phyloP scores from a whole-genome alignment of 2,329 filamentous ascomycete genomes.

The Amauroascus niger region DNA sequence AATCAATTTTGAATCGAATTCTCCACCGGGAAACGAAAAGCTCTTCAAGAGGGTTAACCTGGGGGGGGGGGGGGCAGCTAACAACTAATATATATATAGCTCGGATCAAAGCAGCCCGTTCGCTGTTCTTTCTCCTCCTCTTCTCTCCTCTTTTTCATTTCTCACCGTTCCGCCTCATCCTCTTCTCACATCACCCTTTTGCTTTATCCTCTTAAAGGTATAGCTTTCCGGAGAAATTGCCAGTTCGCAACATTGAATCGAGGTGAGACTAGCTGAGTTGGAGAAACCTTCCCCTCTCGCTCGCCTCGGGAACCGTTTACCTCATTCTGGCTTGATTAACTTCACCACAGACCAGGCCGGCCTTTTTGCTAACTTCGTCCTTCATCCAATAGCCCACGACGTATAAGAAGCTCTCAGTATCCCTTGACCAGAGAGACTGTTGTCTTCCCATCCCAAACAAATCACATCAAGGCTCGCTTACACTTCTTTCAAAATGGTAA shows the following conservation, averaged over 20 bases:
- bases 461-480: neutral
- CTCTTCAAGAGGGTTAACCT: neutral
- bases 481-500: constrained; percentile 45
- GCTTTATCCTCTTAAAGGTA: neutral
- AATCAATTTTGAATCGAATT: neutral
- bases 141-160: neutral
- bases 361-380: neutral
- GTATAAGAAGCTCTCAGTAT: neutral
- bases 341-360: neutral
- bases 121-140: neutral
- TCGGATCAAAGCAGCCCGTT: neutral
- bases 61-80: neutral
- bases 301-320: neutral
- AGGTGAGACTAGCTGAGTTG: constrained; percentile 1
- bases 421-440: neutral
- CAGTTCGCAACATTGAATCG: neutral
- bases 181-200: neutral
- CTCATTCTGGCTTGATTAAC: neutral
- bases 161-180: neutral
- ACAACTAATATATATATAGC: constrained; percentile 3
- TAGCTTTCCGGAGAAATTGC: neutral
- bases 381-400: neutral
- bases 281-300: neutral
- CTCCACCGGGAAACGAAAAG: constrained; percentile 1
- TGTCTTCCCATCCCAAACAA: neutral